Evolutionary conservation across 805 yeast genomes (phyloP).

Genomic region (Metschnikowia cerradonensis): DNA sequence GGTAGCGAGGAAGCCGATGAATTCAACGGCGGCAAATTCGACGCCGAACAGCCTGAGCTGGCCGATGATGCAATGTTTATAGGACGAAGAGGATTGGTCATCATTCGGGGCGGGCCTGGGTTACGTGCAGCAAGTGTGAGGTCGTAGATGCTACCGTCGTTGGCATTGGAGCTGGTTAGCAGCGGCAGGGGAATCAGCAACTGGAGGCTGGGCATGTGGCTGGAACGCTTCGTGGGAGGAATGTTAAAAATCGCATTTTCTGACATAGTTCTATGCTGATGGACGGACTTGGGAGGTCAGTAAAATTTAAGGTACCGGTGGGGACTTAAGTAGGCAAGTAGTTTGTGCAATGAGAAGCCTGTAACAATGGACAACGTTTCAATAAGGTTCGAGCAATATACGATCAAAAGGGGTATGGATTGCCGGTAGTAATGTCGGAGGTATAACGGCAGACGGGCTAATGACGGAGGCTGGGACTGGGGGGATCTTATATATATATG

Average conservation of each 20-base stretch:
- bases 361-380: background rate
- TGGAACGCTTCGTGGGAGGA: constrained; percentile 27
- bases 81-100: constrained; percentile 2
- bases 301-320: background rate
- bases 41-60: background rate
- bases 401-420: background rate
- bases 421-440: background rate
- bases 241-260: constrained; percentile 30
- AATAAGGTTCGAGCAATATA: background rate
- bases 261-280: constrained; percentile 6
- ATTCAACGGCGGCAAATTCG: background rate
- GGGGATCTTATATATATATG: no score
- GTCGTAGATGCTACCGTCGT: background rate
- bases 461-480: no score
- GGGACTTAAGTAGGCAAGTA: background rate
- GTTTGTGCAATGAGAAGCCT: background rate
- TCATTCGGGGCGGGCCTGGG: background rate
- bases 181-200: constrained; percentile 29
- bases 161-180: constrained; percentile 7
- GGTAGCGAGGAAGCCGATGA: constrained; percentile 7
- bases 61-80: constrained; percentile 1
- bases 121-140: constrained; percentile 1
- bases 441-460: background rate
- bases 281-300: no score
- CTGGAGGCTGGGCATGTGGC: constrained; percentile 21